These are phyloP conservation scores for Neoconidiobolus thromboides DNA, from an alignment of 371 early-diverging fungal species.

Conservation along the genomic window DNA sequence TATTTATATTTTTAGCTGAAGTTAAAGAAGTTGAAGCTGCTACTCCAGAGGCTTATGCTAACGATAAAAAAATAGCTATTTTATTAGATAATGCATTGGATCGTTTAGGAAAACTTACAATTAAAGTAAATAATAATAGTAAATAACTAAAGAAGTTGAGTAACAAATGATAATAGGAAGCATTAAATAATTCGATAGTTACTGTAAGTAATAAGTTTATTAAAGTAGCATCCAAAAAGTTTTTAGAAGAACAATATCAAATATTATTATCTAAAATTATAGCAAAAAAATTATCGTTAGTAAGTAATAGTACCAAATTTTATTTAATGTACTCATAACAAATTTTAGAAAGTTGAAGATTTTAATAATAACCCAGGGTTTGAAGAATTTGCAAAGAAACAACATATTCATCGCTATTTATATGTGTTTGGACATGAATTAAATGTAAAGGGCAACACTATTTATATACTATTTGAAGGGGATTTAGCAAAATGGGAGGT, in stretches of 20 bases:
- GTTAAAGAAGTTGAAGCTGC: background rate
- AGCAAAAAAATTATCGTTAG: background rate
- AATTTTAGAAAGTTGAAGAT: background rate
- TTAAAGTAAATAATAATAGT: background rate
- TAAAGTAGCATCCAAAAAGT: conserved; percentile 1
- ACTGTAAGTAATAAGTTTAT: background rate
- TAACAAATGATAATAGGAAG: conserved; percentile 13
- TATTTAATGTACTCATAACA: background rate
- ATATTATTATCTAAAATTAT: background rate
- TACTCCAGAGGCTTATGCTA: background rate
- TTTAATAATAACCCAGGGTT: conserved; percentile 5
- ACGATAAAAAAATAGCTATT: background rate
- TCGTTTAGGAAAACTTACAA: background rate
- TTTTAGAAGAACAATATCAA: background rate
- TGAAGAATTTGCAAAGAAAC: conserved; percentile 5
- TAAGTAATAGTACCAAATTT: background rate
- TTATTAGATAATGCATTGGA: background rate
- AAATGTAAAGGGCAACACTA: background rate
- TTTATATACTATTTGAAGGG: conserved; percentile 1
- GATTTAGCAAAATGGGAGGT: background rate
- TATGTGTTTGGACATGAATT: conserved; percentile 3
- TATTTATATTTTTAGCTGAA: background rate
- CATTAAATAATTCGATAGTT: conserved; percentile 5
- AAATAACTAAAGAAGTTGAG: background rate
- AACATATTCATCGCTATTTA: conserved; percentile 8